Conservation (phyloP, 2,329 filamentous ascomycete genomes). For the Fusarium sulawesiense region DNA sequence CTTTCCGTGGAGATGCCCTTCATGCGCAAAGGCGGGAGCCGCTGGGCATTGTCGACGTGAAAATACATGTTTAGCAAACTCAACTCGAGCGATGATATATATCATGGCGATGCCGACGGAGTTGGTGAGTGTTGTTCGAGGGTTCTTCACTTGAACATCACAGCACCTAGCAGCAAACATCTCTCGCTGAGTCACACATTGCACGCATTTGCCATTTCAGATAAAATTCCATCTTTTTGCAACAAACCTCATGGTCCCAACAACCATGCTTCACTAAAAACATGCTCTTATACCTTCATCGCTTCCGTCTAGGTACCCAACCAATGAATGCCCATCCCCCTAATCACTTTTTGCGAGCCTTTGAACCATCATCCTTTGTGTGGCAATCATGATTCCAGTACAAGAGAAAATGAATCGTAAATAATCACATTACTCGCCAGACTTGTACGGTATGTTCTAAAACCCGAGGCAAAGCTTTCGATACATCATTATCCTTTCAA, state of each 20-base stretch:
- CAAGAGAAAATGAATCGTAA: slow-evolving; percentile 34
- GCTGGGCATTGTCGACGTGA: neutral
- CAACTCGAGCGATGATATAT: neutral
- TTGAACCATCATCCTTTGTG: neutral
- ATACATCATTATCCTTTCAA: slow-evolving; percentile 52
- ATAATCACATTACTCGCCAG: slow-evolving; percentile 42
- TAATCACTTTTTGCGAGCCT: slow-evolving; percentile 14
- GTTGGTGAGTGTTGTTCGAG: neutral
- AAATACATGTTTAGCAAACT: neutral
- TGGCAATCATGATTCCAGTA: slow-evolving; percentile 23
- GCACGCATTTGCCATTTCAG: neutral
- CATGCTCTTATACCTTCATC: slow-evolving; percentile 39
- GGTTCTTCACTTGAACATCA: neutral
- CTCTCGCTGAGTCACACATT: neutral
- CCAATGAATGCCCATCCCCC: slow-evolving; percentile 11
- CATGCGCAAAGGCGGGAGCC: neutral
- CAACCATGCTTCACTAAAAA: slow-evolving; percentile 35
- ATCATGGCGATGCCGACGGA: neutral
- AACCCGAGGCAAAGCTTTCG: slow-evolving; percentile 46
- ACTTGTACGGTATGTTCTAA: slow-evolving; percentile 42
- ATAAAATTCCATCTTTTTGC: slow-evolving; percentile 32
- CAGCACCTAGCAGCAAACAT: neutral
- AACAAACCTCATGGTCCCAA: slow-evolving; percentile 31
- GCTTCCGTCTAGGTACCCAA: slow-evolving; percentile 30
- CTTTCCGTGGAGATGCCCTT: neutral